Evolutionary conservation across 768 basidiomycete species (phyloP).

Genomic region (Lactarius evosmus): DNA sequence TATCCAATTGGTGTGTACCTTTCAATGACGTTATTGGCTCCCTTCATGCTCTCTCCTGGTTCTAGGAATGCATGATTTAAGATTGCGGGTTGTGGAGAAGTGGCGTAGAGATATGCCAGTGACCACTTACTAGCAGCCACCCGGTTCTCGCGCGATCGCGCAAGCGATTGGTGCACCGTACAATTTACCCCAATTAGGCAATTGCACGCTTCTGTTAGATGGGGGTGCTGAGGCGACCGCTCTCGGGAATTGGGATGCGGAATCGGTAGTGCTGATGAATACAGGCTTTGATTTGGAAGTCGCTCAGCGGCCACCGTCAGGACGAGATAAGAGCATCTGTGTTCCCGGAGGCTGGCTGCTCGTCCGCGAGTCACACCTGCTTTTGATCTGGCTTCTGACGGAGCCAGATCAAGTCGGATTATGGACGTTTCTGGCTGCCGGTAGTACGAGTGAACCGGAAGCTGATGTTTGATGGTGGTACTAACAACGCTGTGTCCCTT

Average conservation of each 20-base stretch:
- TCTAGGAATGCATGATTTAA: neutral
- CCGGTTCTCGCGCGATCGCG: neutral
- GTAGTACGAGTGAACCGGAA: neutral
- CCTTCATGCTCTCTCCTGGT: neutral
- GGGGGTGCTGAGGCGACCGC: neutral
- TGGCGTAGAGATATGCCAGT: neutral
- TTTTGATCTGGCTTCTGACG: neutral
- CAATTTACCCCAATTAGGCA: neutral
- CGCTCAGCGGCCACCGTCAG: constrained; percentile 1
- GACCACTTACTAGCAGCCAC: neutral
- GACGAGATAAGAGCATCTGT: constrained; percentile 6
- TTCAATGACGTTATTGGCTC: neutral
- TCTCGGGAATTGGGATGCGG: constrained; percentile 4
- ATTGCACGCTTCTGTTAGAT: neutral
- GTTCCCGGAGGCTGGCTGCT: neutral
- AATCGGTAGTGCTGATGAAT: constrained; percentile 1
- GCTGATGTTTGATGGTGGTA: neutral
- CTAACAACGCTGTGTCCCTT: neutral
- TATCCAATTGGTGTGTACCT: neutral
- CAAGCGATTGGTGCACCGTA: neutral
- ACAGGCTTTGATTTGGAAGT: constrained; percentile 17
- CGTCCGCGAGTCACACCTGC: neutral
- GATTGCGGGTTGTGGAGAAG: too few species aligned
- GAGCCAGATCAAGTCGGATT: neutral
- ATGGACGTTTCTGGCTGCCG: too few species aligned